Conservation (phyloP, 2,329 filamentous ascomycete species). For the Mollisiaceae sp. region DNA sequence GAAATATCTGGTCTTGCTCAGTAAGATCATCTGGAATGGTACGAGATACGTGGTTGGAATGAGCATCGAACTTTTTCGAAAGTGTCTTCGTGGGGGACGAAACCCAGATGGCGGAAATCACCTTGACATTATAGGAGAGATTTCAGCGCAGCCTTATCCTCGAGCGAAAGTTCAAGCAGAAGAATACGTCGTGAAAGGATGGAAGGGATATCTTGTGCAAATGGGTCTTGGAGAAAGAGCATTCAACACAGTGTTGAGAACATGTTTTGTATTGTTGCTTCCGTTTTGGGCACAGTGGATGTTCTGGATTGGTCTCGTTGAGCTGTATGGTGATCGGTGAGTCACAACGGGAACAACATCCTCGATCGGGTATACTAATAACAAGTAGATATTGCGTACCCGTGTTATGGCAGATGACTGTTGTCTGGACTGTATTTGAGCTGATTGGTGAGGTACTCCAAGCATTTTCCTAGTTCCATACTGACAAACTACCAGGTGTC, state of each 20-base stretch:
- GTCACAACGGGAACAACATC: not conserved
- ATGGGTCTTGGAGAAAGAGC: not conserved
- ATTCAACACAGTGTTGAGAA: not conserved
- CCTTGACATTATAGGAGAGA: not conserved
- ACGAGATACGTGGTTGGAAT: not conserved
- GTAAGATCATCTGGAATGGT: not conserved
- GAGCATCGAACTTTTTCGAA: not conserved
- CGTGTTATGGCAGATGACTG: not conserved
- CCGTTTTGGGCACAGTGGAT: slow-evolving; percentile 11
- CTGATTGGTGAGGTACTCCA: not conserved
- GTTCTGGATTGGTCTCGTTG: slow-evolving; percentile 16
- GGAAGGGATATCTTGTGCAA: slow-evolving; percentile 2
- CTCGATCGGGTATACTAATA: not conserved
- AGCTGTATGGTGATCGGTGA: slow-evolving; percentile 11
- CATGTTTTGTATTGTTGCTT: slow-evolving; percentile 3
- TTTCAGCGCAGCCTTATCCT: not conserved
- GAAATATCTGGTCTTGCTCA: not conserved
- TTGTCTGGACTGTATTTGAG: not conserved
- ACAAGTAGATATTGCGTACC: slow-evolving; percentile 1
- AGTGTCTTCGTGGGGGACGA: not conserved
- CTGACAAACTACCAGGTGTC: not conserved
- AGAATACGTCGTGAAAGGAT: not conserved
- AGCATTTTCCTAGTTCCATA: not conserved
- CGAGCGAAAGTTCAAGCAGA: not conserved
- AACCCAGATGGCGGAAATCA: not conserved